phyloP scores from a whole-genome alignment of 257 asterid genomes.

The Leonotis leonurus region DNA sequence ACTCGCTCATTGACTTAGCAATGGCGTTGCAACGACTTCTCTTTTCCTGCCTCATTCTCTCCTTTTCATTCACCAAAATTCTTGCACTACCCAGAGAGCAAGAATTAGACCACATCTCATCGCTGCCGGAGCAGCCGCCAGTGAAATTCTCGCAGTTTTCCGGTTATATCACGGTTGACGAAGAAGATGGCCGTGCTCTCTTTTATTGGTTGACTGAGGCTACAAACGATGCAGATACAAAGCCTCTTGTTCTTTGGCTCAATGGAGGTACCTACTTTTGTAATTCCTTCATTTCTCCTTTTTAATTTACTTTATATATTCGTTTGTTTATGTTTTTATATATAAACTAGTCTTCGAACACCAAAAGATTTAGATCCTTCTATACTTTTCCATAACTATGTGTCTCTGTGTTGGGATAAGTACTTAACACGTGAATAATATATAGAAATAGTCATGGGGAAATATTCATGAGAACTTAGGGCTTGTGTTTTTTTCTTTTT shows the following conservation, averaged over 20 bases:
- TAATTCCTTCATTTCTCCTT: neutral
- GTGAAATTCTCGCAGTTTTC: conserved; percentile 63
- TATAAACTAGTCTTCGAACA: neutral
- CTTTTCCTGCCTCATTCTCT: conserved; percentile 4
- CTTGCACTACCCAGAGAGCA: conserved; percentile 30
- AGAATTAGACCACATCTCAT: conserved; percentile 43
- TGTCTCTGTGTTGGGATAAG: too few relatives aligned
- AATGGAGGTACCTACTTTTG: conserved; percentile 93
- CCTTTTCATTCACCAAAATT: conserved; percentile 1
- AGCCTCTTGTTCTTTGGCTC: conserved; percentile 82
- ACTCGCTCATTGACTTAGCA: too few relatives aligned
- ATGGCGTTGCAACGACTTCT: conserved; percentile 17
- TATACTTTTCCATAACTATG: too few relatives aligned
- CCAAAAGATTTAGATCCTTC: neutral
- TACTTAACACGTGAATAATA: too few relatives aligned
- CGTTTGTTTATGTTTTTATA: neutral
- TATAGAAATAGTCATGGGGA: too few relatives aligned
- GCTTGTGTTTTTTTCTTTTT: too few relatives aligned
- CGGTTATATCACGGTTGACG: conserved; percentile 62
- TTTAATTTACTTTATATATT: neutral
- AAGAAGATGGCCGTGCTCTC: conserved; percentile 58
- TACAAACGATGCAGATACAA: conserved; percentile 25
- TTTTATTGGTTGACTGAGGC: conserved; percentile 79
- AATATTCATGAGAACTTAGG: too few relatives aligned
- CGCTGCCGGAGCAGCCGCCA: conserved; percentile 71